Conservation (phyloP, 306 rosid genomes). For the Hippophae rhamnoides region DNA sequence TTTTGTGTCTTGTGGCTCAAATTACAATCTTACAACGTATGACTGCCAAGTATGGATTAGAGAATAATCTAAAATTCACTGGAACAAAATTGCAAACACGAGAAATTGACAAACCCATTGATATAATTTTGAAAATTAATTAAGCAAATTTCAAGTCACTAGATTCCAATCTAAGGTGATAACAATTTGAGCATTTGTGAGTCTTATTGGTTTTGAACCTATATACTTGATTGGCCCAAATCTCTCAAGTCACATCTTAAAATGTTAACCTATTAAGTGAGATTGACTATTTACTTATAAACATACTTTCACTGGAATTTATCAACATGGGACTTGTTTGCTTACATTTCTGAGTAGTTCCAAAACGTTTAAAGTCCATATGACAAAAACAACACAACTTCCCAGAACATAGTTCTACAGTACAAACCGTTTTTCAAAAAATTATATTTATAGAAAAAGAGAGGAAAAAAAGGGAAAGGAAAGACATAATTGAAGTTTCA, state of each 20-base stretch:
- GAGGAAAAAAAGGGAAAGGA: neutral
- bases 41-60: slow-evolving; percentile 3
- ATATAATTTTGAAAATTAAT: neutral
- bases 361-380: slow-evolving; percentile 3
- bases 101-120: slow-evolving; percentile 4
- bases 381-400: slow-evolving; percentile 8
- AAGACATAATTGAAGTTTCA: neutral
- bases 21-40: neutral
- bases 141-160: slow-evolving; percentile 3
- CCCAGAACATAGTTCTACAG: slow-evolving; percentile 15
- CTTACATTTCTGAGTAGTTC: too few species aligned
- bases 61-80: neutral
- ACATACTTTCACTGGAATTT: too few species aligned
- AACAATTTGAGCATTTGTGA: slow-evolving; percentile 14
- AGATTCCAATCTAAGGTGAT: slow-evolving; percentile 8
- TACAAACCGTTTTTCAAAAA: slow-evolving; percentile 47
- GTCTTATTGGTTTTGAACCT: slow-evolving; percentile 25
- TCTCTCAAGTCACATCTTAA: too few species aligned
- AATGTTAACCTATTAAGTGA: neutral
- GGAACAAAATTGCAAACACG: slow-evolving; percentile 6
- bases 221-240: neutral
- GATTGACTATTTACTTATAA: too few species aligned
- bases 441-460: neutral
- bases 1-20: slow-evolving; percentile 4
- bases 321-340: too few species aligned